Evolutionary conservation across 805 yeast genomes (phyloP).

Genomic region (Jamesozyma jinghongensis): DNA sequence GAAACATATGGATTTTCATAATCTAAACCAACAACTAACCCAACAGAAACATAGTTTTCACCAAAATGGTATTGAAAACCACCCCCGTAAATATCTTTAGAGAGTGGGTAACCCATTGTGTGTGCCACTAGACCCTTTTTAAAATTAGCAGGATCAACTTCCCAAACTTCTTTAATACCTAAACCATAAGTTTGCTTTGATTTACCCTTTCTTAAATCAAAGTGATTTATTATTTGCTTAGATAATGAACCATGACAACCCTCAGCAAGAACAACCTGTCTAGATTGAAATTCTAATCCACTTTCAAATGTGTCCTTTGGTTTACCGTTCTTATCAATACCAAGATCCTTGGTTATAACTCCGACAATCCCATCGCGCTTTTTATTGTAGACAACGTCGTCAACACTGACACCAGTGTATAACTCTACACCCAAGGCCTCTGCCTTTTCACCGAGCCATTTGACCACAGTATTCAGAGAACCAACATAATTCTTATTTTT

Average conservation of each 20-base stretch:
- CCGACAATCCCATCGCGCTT: conserved; percentile 54
- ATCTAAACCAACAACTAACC: conserved; percentile 91
- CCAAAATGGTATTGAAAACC: conserved; percentile 97
- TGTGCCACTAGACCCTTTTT: conserved; percentile 76
- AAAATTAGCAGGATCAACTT: conserved; percentile 75
- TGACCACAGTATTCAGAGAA: conserved; percentile 71
- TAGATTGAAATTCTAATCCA: conserved; percentile 94
- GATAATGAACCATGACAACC: conserved; percentile 97
- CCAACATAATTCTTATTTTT: conserved; percentile 76
- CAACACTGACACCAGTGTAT: conserved; percentile 82
- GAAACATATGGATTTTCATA: conserved; percentile 91
- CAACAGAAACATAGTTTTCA: conserved; percentile 82
- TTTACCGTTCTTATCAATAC: conserved; percentile 61
- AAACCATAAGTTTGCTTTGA: conserved; percentile 84
- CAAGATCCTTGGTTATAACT: conserved; percentile 91
- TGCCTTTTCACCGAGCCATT: conserved; percentile 77
- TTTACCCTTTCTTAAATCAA: conserved; percentile 52
- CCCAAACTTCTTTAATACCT: conserved; percentile 97
- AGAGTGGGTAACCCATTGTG: conserved; percentile 80
- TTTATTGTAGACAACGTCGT: conserved; percentile 58
- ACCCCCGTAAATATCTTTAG: conserved; percentile 77
- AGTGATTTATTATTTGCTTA: conserved; percentile 65
- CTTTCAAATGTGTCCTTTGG: conserved; percentile 84
- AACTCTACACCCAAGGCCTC: conserved; percentile 91
- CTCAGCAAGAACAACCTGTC: conserved; percentile 84